Percentiles rank a stretch among this genome's conserved stretches.
These are phyloP conservation scores for Priceomyces haplophilus DNA, from an alignment of 805 yeast genomes.

Conservation along the genomic window DNA sequence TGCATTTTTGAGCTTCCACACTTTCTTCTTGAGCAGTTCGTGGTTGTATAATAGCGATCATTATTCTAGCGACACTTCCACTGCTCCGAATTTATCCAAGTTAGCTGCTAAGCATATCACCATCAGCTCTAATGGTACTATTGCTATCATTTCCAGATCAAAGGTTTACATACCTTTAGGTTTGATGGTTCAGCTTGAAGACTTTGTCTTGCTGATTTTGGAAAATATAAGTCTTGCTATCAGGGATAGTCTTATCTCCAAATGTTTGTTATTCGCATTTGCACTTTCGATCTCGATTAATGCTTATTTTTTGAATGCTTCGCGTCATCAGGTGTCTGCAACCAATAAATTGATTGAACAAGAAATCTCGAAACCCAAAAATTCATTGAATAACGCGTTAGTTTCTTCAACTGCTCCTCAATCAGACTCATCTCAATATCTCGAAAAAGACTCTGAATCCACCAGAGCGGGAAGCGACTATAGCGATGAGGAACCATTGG, in stretches of 20 bases:
- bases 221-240: slow-evolving; percentile 64
- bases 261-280: slow-evolving; percentile 68
- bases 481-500: slow-evolving; percentile 30
- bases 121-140: slow-evolving; percentile 46
- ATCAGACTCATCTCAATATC: slow-evolving; percentile 1
- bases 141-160: slow-evolving; percentile 58
- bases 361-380: slow-evolving; percentile 32
- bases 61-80: slow-evolving; percentile 8
- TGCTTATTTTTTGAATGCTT: slow-evolving; percentile 80
- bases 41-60: slow-evolving; percentile 49
- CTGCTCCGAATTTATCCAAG: slow-evolving; percentile 33
- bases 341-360: slow-evolving; percentile 39
- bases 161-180: slow-evolving; percentile 59
- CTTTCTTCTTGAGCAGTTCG: slow-evolving; percentile 65
- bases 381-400: background rate
- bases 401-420: slow-evolving; percentile 7
- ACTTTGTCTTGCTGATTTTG: slow-evolving; percentile 48
- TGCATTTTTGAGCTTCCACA: slow-evolving; percentile 59
- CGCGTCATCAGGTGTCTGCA: slow-evolving; percentile 60
- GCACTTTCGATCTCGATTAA: slow-evolving; percentile 77
- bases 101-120: slow-evolving; percentile 42
- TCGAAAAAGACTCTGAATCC: slow-evolving; percentile 4
- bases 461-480: slow-evolving; percentile 13
- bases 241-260: slow-evolving; percentile 76
- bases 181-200: slow-evolving; percentile 58